phyloP scores from a whole-genome alignment of 305 asterid species.

The Fraxinus platypoda region DNA sequence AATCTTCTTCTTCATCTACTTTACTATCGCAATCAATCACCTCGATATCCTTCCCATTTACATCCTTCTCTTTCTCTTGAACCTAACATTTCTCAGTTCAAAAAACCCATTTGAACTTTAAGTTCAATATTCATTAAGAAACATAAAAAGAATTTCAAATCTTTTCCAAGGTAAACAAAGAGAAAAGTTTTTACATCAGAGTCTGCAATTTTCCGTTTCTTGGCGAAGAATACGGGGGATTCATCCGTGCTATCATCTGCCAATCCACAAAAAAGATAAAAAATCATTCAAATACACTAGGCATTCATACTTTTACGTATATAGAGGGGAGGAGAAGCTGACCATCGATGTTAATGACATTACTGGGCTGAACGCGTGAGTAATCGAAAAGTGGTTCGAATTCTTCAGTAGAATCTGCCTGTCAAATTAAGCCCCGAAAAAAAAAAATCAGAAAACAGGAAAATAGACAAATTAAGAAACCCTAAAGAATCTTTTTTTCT shows the following conservation, averaged over 20 bases:
- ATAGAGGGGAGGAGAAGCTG: constrained; percentile 2
- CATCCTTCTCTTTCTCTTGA: constrained; percentile 33
- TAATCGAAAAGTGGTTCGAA: constrained; percentile 92
- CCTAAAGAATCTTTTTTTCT: not conserved
- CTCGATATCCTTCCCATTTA: constrained; percentile 33
- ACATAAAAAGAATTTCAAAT: not conserved
- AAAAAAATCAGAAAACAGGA: not conserved
- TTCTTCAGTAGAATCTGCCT: constrained; percentile 72
- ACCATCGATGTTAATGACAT: constrained; percentile 55
- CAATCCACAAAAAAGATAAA: constrained; percentile 7
- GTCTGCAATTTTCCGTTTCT: constrained; percentile 44
- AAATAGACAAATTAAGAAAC: not conserved
- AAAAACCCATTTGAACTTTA: constrained; percentile 10
- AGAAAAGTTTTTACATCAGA: constrained; percentile 38
- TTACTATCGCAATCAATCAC: constrained; percentile 44
- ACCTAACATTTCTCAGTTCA: constrained; percentile 37
- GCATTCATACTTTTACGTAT: not conserved
- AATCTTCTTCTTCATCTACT: constrained; percentile 78
- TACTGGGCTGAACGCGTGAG: constrained; percentile 68
- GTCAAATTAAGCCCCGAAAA: not conserved
- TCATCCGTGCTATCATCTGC: constrained; percentile 62
- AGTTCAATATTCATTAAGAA: constrained; percentile 12
- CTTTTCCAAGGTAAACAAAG: constrained; percentile 4
- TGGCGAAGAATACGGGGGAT: constrained; percentile 39
- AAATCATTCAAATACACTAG: not conserved